Evolutionary conservation across 2,329 filamentous ascomycete species (phyloP).

Genomic region (Ceratocystis papillata): DNA sequence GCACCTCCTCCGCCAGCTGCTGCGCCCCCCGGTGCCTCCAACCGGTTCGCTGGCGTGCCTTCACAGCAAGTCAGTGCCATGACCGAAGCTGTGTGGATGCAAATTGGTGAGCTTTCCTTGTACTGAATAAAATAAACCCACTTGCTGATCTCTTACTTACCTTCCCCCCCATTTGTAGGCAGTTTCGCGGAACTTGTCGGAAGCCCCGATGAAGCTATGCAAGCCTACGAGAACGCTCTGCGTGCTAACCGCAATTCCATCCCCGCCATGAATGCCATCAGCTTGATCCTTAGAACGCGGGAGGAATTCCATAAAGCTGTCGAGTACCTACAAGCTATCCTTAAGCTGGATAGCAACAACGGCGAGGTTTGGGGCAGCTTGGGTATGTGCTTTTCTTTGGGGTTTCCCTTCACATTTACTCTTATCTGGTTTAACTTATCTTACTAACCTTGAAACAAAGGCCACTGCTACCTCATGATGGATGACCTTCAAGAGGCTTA

Average conservation of each 20-base stretch:
- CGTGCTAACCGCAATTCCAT: conserved; percentile 81
- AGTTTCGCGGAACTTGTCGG: conserved; percentile 78
- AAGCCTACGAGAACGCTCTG: conserved; percentile 82
- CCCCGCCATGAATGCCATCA: conserved; percentile 86
- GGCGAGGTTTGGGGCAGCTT: conserved; percentile 95
- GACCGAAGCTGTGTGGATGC: conserved; percentile 85
- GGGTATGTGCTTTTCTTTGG: conserved; percentile 44
- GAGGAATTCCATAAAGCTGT: conserved; percentile 91
- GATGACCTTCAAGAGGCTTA: conserved; percentile 96
- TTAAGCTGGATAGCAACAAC: conserved; percentile 79
- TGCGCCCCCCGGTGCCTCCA: conserved; percentile 45
- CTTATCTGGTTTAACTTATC: not conserved
- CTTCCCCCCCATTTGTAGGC: conserved; percentile 41
- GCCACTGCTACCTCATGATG: conserved; percentile 99
- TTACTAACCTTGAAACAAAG: conserved; percentile 37
- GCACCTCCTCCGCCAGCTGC: conserved; percentile 43
- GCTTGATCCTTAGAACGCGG: conserved; percentile 77
- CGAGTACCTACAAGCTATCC: conserved; percentile 80
- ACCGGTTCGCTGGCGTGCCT: conserved; percentile 37
- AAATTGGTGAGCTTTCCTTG: conserved; percentile 58
- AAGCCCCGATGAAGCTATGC: conserved; percentile 77
- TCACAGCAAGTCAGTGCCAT: conserved; percentile 65
- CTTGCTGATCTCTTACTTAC: not conserved
- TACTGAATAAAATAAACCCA: conserved; percentile 23
- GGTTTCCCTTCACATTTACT: conserved; percentile 35